A percentile compares a stretch with the other conserved stretches of the same genome.
Evolutionary conservation across 495 filamentous ascomycete genomes (phyloP).

Genomic region (Penicillium herquei): DNA sequence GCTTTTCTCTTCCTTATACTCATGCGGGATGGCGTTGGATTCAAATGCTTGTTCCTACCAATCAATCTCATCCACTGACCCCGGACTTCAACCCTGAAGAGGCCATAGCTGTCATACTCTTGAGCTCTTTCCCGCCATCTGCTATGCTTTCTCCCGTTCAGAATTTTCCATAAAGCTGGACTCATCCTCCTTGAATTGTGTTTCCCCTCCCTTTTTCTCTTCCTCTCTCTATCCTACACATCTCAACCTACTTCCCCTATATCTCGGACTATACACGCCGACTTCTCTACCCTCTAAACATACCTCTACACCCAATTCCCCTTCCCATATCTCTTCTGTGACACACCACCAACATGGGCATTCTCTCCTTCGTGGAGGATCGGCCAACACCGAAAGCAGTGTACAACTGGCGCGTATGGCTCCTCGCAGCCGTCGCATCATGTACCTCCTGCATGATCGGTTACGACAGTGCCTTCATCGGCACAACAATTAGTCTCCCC

Average conservation of each 20-base stretch:
- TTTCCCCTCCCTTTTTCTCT: not conserved
- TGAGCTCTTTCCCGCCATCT: not conserved
- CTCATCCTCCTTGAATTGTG: not conserved
- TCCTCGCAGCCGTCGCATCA: constrained; percentile 48
- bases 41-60: not conserved
- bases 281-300: not conserved
- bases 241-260: not conserved
- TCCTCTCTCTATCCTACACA: not conserved
- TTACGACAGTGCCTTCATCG: constrained; percentile 62
- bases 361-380: constrained; percentile 1
- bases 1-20: not conserved
- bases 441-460: constrained; percentile 52
- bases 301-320: too few species aligned
- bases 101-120: not conserved
- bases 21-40: not conserved
- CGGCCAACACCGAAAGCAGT: constrained; percentile 43
- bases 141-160: not conserved
- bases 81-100: not conserved
- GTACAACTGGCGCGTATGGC: constrained; percentile 68
- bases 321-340: too few species aligned
- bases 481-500: constrained; percentile 54
- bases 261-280: not conserved
- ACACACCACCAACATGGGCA: not conserved
- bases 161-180: not conserved
- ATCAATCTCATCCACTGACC: not conserved